Evolutionary conservation across 129 eudicot species (phyloP).

Genomic region (Sambucus nigra): DNA sequence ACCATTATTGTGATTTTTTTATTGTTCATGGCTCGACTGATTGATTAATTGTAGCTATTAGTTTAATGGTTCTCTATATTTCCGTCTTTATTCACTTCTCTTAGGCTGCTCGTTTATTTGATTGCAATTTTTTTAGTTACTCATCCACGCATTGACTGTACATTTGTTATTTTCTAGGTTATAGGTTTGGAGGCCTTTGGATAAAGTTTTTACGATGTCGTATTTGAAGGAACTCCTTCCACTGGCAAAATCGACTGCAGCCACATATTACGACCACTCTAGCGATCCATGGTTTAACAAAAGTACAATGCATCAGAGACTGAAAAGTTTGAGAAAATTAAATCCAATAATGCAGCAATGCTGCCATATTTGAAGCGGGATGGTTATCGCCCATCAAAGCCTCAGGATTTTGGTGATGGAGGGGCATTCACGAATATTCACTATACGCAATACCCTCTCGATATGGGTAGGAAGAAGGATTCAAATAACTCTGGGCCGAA

Average conservation of each 20-base stretch:
- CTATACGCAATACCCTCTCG: conserved; percentile 86
- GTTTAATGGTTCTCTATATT: too few relatives aligned
- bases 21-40: too few relatives aligned
- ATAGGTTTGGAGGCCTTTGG: not conserved
- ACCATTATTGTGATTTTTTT: too few relatives aligned
- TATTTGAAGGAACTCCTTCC: conserved; percentile 73
- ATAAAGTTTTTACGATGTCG: conserved; percentile 34
- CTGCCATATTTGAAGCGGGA: conserved; percentile 60
- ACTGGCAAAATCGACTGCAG: conserved; percentile 52
- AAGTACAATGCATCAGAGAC: conserved; percentile 44
- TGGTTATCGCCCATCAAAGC: conserved; percentile 70
- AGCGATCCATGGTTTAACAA: conserved; percentile 88
- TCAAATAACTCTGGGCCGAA: conserved; percentile 48
- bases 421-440: conserved; percentile 94
- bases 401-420: conserved; percentile 91
- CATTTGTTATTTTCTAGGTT: not conserved
- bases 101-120: too few relatives aligned
- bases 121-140: too few relatives aligned
- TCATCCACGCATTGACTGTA: not conserved
- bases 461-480: conserved; percentile 74
- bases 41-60: too few relatives aligned
- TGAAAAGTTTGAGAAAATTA: conserved; percentile 30
- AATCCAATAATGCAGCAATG: conserved; percentile 28
- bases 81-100: too few relatives aligned
- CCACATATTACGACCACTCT: conserved; percentile 61